Evolutionary conservation across 1,139 yeast genomes (phyloP), one percentile per base, ranked within the genome.

Genomic region (Scheffersomyces insectosa): DNA sequence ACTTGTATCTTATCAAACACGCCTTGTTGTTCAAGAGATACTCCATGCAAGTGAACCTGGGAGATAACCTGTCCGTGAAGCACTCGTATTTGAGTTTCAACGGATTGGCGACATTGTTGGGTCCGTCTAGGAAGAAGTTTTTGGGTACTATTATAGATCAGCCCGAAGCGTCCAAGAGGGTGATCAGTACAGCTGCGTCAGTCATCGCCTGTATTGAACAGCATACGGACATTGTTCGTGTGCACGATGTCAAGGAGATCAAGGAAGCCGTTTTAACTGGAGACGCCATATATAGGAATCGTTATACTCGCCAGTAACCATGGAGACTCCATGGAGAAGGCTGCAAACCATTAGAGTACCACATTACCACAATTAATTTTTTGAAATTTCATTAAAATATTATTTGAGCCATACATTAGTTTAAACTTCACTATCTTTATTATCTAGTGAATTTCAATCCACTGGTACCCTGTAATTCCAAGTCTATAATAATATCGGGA

Each of bases 71-170:
- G 25, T 43, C 50, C 12, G 47, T 51, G n/a, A 60, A 55, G 35
- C 61, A 54, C 36, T 54, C 56, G 5, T 79, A 70, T 52, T 43
- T 70, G 4, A 65, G 75, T 43, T 77, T 79, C 50, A 70, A 71
- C 42, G 74, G 79, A 3, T 59, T 86, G 42, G 88, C 97, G 1
- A 72, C 88, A 48, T 69, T 93, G 38, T 63, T 91, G 12, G 99
- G 98, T 0, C 86, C 98, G 0, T 87, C 96, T 23, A 75, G 98
- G 51, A 93, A 93, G 72, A 75, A 79, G 56, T 93, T 93, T 57
- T 81, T 93, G 55, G 97, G 97, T 1, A 75, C 79, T 0, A 66
- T 89, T 27, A 84, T 91, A 0, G 65, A 70, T 9, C 70, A 68
- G 42, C 57, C 64, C 2, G 44, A 37, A 14, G 82, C 96, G 0